A percentile compares a stretch with the other conserved stretches of the same genome.
phyloP scores from a whole-genome alignment of 208 protist species.

The Crithidia expoeki region DNA sequence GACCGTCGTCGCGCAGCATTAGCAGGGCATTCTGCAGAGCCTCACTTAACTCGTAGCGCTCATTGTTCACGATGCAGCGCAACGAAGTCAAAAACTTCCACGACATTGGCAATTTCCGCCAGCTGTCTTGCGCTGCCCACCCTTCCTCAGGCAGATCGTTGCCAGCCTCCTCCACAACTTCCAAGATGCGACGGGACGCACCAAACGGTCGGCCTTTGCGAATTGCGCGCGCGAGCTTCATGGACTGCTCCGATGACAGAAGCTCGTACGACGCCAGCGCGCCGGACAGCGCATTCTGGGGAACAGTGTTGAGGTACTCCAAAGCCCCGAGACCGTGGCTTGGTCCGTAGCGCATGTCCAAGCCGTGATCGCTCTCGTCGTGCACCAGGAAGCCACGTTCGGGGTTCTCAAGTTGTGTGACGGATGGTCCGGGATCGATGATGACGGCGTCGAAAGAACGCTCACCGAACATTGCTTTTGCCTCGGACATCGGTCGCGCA shows the following conservation, averaged over 20 bases:
- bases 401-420: constrained; percentile 79
- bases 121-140: constrained; percentile 65
- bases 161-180: constrained; percentile 62
- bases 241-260: constrained; percentile 74
- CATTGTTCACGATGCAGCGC: constrained; percentile 85
- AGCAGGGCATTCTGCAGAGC: constrained; percentile 71
- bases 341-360: constrained; percentile 86
- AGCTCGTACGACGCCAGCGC: constrained; percentile 65
- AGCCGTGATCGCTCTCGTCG: constrained; percentile 64
- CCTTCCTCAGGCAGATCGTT: constrained; percentile 74
- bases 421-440: constrained; percentile 83
- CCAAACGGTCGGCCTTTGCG: constrained; percentile 63
- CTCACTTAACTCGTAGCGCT: constrained; percentile 71
- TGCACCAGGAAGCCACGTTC: constrained; percentile 77
- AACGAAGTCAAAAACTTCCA: constrained; percentile 84
- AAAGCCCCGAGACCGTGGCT: constrained; percentile 54
- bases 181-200: constrained; percentile 47
- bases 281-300: constrained; percentile 61
- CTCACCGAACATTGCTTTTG: constrained; percentile 84
- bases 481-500: constrained; percentile 75
- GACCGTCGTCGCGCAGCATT: constrained; percentile 71
- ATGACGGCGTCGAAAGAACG: constrained; percentile 84
- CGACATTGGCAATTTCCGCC: constrained; percentile 80
- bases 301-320: constrained; percentile 82
- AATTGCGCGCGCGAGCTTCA: constrained; percentile 82